These are phyloP conservation scores for Purpureocillium lavendulum DNA, from an alignment of 2,329 filamentous ascomycete species.

Conservation along the genomic window DNA sequence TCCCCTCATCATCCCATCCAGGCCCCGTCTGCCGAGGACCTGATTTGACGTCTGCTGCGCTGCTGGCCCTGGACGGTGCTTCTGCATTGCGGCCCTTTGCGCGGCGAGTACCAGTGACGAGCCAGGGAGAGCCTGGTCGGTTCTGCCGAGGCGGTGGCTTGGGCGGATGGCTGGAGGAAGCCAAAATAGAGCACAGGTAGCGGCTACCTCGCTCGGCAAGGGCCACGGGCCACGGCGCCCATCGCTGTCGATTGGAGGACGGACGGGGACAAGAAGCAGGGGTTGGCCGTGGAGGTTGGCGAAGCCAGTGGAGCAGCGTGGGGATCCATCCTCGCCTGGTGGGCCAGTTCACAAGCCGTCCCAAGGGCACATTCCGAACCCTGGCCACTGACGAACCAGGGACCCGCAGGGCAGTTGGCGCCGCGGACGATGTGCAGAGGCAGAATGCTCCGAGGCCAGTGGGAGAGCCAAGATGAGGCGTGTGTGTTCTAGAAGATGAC, in stretches of 20 bases:
- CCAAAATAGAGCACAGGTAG: conserved; percentile 6
- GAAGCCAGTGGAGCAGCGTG: conserved; percentile 1
- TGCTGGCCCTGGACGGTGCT: too few relatives aligned
- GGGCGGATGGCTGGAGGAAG: conserved; percentile 1
- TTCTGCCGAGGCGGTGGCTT: conserved; percentile 6
- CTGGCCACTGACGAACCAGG: conserved; percentile 5
- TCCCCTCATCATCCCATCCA: conserved; percentile 11
- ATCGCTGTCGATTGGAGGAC: not conserved
- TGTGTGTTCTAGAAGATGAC: conserved; percentile 23
- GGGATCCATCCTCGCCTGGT: not conserved
- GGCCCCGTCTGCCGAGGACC: conserved; percentile 21
- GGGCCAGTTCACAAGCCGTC: conserved; percentile 6
- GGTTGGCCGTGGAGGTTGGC: not conserved
- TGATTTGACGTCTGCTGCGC: too few relatives aligned
- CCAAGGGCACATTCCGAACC: conserved; percentile 9
- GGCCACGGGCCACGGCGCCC: not conserved
- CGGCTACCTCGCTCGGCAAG: conserved; percentile 6
- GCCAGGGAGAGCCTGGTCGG: conserved; percentile 6
- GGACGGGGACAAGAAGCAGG: conserved; percentile 5
- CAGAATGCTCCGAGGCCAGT: conserved; percentile 22
- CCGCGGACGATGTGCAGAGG: conserved; percentile 3
- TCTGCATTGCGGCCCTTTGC: not conserved
- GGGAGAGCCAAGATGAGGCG: conserved; percentile 10
- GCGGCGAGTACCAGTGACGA: conserved; percentile 18
- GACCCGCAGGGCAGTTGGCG: conserved; percentile 11